Percentiles rank a stretch among this genome's conserved stretches.
These are phyloP conservation scores for Poteriospumella lacustris DNA, from an alignment of 108 stramenopile species.

Conservation along the genomic window DNA sequence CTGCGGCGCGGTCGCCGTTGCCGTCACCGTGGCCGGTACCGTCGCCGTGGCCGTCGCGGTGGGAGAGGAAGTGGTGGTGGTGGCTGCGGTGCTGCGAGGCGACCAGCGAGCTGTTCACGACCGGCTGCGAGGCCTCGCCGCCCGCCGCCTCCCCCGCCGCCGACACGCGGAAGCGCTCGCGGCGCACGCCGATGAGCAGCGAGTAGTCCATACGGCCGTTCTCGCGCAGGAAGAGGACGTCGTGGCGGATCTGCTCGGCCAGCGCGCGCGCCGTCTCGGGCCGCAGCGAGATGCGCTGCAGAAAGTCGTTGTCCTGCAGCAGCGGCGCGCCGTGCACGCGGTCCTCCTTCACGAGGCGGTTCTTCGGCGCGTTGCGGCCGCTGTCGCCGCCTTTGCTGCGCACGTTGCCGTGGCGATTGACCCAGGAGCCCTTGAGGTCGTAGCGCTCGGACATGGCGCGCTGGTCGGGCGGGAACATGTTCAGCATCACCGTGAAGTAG, in stretches of 20 bases:
- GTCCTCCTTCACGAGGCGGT: neutral
- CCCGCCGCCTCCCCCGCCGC: neutral
- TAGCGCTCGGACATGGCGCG: slow-evolving; percentile 19
- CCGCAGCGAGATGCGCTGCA: neutral
- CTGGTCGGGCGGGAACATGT: slow-evolving; percentile 14
- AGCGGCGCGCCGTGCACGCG: neutral
- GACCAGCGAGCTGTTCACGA: too few relatives aligned
- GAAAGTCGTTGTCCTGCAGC: slow-evolving; percentile 4
- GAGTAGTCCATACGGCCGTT: slow-evolving; percentile 42
- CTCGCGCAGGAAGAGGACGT: neutral
- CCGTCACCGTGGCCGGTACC: too few relatives aligned
- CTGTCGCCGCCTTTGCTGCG: neutral
- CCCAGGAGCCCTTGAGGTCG: slow-evolving; percentile 44
- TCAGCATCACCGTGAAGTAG: slow-evolving; percentile 28
- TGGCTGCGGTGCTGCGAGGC: too few relatives aligned
- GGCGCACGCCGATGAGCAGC: slow-evolving; percentile 35
- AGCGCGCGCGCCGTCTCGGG: neutral
- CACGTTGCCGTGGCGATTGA: slow-evolving; percentile 28
- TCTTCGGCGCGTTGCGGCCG: neutral
- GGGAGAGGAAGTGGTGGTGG: too few relatives aligned
- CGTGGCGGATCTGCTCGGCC: neutral
- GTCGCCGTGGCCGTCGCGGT: too few relatives aligned
- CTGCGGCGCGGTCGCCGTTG: too few relatives aligned
- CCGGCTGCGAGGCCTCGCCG: too few relatives aligned
- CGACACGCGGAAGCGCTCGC: slow-evolving; percentile 21